Evolutionary conservation across 2,329 filamentous ascomycete species (phyloP).

Genomic region (Cercospora beticola): DNA sequence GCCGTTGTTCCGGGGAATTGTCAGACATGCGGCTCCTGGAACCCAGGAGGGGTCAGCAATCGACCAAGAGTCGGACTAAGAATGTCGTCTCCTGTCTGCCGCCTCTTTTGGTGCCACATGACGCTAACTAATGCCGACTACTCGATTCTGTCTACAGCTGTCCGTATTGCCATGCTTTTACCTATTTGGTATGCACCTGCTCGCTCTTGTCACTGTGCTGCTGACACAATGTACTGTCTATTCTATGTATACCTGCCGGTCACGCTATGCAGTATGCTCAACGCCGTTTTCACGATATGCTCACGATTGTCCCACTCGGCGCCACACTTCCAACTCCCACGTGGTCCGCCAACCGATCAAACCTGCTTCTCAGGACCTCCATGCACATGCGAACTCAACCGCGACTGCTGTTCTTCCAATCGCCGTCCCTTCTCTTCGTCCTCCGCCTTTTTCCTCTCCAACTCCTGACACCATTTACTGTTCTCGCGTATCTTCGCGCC

Average conservation of each 20-base stretch:
- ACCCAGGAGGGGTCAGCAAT: neutral
- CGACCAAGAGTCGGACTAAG: neutral
- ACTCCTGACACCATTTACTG: constrained; percentile 62
- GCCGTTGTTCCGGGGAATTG: neutral
- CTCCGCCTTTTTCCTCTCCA: constrained; percentile 52
- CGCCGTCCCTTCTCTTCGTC: constrained; percentile 23
- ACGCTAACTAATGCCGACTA: neutral
- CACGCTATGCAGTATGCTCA: neutral
- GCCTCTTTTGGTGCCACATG: neutral
- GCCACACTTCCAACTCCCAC: neutral
- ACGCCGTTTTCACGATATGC: neutral
- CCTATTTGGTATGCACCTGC: neutral
- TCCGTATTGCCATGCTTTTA: neutral
- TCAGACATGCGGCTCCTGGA: neutral
- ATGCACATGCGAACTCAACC: constrained; percentile 6
- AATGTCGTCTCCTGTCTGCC: neutral
- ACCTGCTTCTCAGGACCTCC: constrained; percentile 26
- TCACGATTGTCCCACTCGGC: neutral
- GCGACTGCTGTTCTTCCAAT: constrained; percentile 15
- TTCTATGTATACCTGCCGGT: neutral
- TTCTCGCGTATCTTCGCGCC: constrained; percentile 55
- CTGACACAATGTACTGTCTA: neutral
- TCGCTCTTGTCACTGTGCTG: neutral
- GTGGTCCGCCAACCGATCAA: constrained; percentile 11
- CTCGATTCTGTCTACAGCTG: neutral